A percentile compares a stretch with the other conserved stretches of the same genome.
phyloP scores from a whole-genome alignment of 805 yeast species.

The Brettanomyces bruxellensis region DNA sequence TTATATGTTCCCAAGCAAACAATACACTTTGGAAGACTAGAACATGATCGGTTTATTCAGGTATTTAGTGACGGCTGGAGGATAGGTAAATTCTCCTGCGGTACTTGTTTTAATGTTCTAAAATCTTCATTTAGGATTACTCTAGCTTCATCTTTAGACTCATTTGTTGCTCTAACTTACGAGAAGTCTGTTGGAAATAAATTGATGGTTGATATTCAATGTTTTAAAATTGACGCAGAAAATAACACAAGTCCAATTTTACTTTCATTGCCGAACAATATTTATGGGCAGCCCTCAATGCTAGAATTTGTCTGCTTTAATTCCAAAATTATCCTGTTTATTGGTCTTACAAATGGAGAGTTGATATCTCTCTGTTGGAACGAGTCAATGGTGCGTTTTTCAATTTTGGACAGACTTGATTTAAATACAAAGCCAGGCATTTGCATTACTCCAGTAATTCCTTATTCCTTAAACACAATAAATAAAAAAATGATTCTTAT shows the following conservation, averaged over 20 bases:
- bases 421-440: too few relatives aligned
- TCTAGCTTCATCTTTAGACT: constrained; percentile 7
- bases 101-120: constrained; percentile 1
- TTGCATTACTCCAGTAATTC: too few relatives aligned
- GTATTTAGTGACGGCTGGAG: constrained; percentile 15
- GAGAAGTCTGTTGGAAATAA: constrained; percentile 6
- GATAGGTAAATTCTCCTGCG: constrained; percentile 10
- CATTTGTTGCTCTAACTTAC: constrained; percentile 10
- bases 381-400: too few relatives aligned
- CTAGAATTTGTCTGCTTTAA: constrained; percentile 3
- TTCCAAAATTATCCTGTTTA: neutral
- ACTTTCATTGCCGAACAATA: neutral
- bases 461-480: neutral
- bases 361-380: too few relatives aligned
- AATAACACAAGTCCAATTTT: constrained; percentile 2
- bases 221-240: constrained; percentile 3
- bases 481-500: constrained; percentile 5
- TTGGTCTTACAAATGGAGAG: too few relatives aligned
- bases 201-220: constrained; percentile 8
- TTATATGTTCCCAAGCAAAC: constrained; percentile 8
- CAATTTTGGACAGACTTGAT: too few relatives aligned
- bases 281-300: constrained; percentile 10
- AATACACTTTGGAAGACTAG: constrained; percentile 6
- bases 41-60: constrained; percentile 10
- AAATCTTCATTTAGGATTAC: constrained; percentile 10